Evolutionary conservation across 768 basidiomycete genomes (phyloP), one percentile per base, ranked within the genome.

Genomic region (Lanmaoa pseudosensibilis): DNA sequence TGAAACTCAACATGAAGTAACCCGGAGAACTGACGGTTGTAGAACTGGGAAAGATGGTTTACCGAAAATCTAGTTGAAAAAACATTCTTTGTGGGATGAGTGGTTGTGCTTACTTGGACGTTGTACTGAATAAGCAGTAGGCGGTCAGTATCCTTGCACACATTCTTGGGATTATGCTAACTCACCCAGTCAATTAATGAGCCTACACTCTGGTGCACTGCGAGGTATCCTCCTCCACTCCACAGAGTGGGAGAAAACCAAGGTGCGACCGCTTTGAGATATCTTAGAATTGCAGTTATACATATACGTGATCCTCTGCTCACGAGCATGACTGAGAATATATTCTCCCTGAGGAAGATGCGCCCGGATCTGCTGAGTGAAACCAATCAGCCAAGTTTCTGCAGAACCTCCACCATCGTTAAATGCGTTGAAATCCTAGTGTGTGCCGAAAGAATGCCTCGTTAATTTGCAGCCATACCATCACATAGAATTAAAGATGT

Each of bases 171-270:
- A 55, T 46, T 19, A 7, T 23, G 4, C 12, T 32, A n/a, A 59
- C 49, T 51, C 39, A 77, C 76, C 77, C 78, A 80, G 60, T 80
- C 78, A 52, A 80, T 79, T 48, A 77, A 50, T 46, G 58, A 66
- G 30, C 78, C 78, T 23, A 79, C 77, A 5, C 50, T 51, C 43
- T 65, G 50, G 69, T 79, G 52, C 7, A 79, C 68, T 48, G 63
- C 60, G 27, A 78, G 63, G 63, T 80, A 80, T 32, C 74, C 77
- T 41, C 76, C 77, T 33, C 74, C 74, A 7, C 59, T 63, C 67
- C 72, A 78, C 9, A 36, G 58, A 0, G 68, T 62, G 5, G 58
- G 61, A 23, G 73, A 67, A 62, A 78, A 78, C 62, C 78, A 79
- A 8, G 77, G 78, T 4, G 78, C 78, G 27, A 78, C 71, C n/a